Conservation (phyloP, 371 early-diverging fungal genomes). For the Mortierella sp. region DNA sequence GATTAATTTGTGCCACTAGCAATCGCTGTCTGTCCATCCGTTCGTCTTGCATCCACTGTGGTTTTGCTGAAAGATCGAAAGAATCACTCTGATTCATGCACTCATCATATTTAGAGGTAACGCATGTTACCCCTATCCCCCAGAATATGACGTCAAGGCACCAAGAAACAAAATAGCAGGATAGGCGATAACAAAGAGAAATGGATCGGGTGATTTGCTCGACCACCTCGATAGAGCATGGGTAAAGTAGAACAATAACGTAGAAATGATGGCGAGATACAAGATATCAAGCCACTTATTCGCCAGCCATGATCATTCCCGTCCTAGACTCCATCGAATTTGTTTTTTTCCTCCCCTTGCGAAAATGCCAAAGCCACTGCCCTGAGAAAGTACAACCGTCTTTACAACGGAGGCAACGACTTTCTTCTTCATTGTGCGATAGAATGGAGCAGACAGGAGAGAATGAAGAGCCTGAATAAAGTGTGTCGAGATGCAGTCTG, state of each 20-base stretch:
- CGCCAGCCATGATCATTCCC: not conserved
- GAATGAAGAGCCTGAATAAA: not conserved
- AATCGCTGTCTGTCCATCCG: not conserved
- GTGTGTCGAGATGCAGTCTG: not conserved
- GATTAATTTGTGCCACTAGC: not conserved
- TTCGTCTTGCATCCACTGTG: not conserved
- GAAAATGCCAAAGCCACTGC: not conserved
- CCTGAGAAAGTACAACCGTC: not conserved
- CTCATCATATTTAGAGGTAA: not conserved
- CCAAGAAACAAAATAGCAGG: not conserved
- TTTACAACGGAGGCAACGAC: not conserved
- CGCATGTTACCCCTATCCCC: not conserved
- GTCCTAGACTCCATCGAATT: constrained; percentile 1
- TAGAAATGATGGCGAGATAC: constrained; percentile 3
- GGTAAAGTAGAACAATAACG: not conserved
- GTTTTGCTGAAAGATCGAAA: not conserved
- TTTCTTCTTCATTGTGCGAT: not conserved
- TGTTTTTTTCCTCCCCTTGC: not conserved
- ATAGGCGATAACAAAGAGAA: not conserved
- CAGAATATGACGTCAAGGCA: not conserved
- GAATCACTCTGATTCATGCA: not conserved
- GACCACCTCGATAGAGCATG: not conserved
- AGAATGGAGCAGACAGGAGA: constrained; percentile 3
- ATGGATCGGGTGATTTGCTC: not conserved
- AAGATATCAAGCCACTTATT: not conserved